Base-by-base conservation (phyloP, 1,284 basidiomycete genomes). In the Chalciporus sp. region DNA sequence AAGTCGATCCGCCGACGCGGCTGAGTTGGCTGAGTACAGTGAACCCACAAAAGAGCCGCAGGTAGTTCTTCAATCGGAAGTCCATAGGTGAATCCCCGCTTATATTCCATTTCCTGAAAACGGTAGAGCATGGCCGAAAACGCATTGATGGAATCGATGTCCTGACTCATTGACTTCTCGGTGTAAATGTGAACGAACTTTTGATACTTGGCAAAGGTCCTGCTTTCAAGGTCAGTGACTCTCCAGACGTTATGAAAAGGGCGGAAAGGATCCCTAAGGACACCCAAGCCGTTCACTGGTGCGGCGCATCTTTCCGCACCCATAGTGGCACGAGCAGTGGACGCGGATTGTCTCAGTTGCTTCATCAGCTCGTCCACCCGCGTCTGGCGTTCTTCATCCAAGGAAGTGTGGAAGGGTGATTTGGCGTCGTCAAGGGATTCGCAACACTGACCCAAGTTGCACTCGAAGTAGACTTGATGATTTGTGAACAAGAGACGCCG, bases 381-480 rank as follows among this genome's bases (percentile, higher is more conserved):
- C 14, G 2, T 31, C n/a, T 1, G 12, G 3, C 48, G 48, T 27
- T 55, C 1, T 14, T 41, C 40, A 17, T 63, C 49, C 0, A 52
- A 55, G 20, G 20, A 12, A 27, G 53, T 31, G 41, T 53, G 51
- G 42, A 65, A 54, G 11, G 35, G 46, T 6, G 60, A 64, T 16
- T 9, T 19, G 3, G 51, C 46, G 20, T 65, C 51, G 8, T 61
- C 47, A 2, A 58, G 7, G n/a, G 58, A 58, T 5, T 61, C 50
- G 23, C 53, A 61, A 17, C 52, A 61, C 33, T 58, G 61, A 1
- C 46, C 19, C 7, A 49, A 33, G 26, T 60, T 53, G 37, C 55
- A 63, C 33, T 63, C 58, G n/a, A 64, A 64, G 33, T 65, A 58
- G 19, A 64, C 53, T 19, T 66, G 53, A 14, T 62, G 54, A 7